Conservation (phyloP, 73 alveolate genomes). For the Paramecium tetraurelia region DNA sequence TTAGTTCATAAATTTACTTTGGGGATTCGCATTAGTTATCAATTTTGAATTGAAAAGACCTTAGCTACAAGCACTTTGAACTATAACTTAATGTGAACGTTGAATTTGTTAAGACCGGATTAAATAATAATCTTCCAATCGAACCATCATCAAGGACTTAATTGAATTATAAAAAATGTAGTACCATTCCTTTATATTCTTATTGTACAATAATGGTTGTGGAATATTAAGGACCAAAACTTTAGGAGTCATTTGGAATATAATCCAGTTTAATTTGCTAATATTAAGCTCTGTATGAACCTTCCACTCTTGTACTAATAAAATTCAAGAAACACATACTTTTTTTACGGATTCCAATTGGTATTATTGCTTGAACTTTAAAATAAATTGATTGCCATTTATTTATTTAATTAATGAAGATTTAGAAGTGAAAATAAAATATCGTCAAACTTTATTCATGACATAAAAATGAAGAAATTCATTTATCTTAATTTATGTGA, state of each 20-base stretch:
- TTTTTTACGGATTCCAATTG: background rate
- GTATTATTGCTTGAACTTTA: background rate
- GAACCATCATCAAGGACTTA: background rate
- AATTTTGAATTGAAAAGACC: background rate
- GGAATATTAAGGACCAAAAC: background rate
- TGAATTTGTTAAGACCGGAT: background rate
- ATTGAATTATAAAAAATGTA: background rate
- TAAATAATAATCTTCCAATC: constrained; percentile 41
- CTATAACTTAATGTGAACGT: background rate
- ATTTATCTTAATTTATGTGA: background rate
- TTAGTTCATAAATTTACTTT: background rate
- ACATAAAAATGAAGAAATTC: background rate
- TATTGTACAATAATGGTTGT: background rate
- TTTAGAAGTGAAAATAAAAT: background rate
- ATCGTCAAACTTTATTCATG: background rate
- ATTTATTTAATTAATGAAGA: background rate
- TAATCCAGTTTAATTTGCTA: background rate
- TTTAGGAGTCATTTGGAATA: background rate
- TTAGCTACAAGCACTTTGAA: background rate
- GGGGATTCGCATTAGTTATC: background rate
- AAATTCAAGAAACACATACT: background rate
- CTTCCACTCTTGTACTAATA: background rate
- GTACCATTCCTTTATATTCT: constrained; percentile 39
- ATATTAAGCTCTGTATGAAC: constrained; percentile 24
- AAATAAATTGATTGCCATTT: background rate